A percentile compares a stretch with the other conserved stretches of the same genome.
phyloP scores from a whole-genome alignment of 2,329 filamentous ascomycete species.

The Dactylellina haptotyla region DNA sequence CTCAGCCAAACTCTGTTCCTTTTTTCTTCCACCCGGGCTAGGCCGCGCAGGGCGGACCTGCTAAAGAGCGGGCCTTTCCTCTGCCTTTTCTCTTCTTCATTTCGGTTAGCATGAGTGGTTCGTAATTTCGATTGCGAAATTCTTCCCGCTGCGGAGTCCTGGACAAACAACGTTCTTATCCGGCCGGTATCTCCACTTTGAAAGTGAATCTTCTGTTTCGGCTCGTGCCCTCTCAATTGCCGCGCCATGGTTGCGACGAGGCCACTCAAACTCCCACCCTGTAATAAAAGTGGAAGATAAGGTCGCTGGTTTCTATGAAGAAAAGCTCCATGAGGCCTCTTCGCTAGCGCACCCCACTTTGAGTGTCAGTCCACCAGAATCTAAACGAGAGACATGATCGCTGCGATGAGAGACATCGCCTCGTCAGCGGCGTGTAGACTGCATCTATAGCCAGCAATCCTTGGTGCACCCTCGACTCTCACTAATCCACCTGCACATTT shows the following conservation, averaged over 20 bases:
- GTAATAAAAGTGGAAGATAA: conserved; percentile 35
- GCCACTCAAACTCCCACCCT: conserved; percentile 6
- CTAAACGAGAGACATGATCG: conserved; percentile 42
- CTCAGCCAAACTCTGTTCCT: neutral
- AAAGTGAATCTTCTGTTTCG: conserved; percentile 24
- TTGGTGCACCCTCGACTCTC: conserved; percentile 18
- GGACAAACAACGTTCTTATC: conserved; percentile 45
- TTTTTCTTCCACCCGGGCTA: conserved; percentile 13
- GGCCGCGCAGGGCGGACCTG: conserved; percentile 40
- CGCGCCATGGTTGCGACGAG: conserved; percentile 33
- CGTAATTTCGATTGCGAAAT: conserved; percentile 55
- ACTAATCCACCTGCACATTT: conserved; percentile 16
- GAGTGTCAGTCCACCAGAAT: conserved; percentile 36
- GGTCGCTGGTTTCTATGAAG: conserved; percentile 34
- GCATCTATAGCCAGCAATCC: conserved; percentile 19
- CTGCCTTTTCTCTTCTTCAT: conserved; percentile 29
- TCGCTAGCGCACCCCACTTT: conserved; percentile 11
- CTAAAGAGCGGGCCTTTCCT: conserved; percentile 52
- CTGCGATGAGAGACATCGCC: conserved; percentile 6
- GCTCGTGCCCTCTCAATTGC: conserved; percentile 29
- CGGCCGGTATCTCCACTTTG: conserved; percentile 29
- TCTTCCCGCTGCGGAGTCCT: conserved; percentile 51
- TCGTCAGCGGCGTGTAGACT: conserved; percentile 31
- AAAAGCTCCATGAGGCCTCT: conserved; percentile 19
- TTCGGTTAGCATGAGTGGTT: conserved; percentile 53